phyloP scores from a whole-genome alignment of 768 basidiomycete genomes.

The Mycena capillaripes region DNA sequence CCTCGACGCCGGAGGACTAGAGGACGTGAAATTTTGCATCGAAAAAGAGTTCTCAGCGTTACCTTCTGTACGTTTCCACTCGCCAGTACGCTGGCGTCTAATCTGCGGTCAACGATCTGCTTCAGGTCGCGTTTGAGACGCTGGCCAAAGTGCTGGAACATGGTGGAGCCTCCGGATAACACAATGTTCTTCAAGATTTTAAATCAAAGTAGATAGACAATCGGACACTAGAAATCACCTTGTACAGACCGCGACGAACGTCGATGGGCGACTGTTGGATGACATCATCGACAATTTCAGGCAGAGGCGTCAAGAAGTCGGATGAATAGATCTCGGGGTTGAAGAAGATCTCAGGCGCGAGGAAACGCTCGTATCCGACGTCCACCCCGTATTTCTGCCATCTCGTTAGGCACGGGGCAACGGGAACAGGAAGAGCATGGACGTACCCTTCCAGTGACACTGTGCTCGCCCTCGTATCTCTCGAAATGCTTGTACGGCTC shows the following conservation, averaged over 20 bases:
- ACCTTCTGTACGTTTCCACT: slow-evolving; percentile 87
- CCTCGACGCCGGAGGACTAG: slow-evolving; percentile 96
- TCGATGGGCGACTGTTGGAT: slow-evolving; percentile 98
- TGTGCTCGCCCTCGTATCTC: slow-evolving; percentile 93
- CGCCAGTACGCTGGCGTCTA: slow-evolving; percentile 80
- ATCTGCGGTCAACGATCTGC: slow-evolving; percentile 91
- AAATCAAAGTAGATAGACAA: background rate
- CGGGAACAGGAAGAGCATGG: background rate
- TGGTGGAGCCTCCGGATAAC: slow-evolving; percentile 95
- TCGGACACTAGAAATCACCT: slow-evolving; percentile 60
- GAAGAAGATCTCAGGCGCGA: slow-evolving; percentile 99
- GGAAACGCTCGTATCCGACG: slow-evolving; percentile 98
- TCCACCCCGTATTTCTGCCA: slow-evolving; percentile 92
- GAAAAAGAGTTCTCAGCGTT: background rate
- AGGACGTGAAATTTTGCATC: slow-evolving; percentile 3
- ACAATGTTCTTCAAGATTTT: slow-evolving; percentile 85
- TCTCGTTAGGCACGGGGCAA: slow-evolving; percentile 11
- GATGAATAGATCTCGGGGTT: slow-evolving; percentile 99
- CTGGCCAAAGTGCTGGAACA: slow-evolving; percentile 99
- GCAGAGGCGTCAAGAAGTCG: slow-evolving; percentile 96
- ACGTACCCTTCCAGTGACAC: slow-evolving; percentile 90
- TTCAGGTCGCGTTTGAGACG: slow-evolving; percentile 96
- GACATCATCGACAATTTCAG: slow-evolving; percentile 95
- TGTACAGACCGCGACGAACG: slow-evolving; percentile 96
- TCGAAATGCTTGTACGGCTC: slow-evolving; percentile 97